Percentiles rank a stretch among this genome's conserved stretches.
phyloP scores from a whole-genome alignment of 257 asterid species.

The Solanum bulbocastanum region DNA sequence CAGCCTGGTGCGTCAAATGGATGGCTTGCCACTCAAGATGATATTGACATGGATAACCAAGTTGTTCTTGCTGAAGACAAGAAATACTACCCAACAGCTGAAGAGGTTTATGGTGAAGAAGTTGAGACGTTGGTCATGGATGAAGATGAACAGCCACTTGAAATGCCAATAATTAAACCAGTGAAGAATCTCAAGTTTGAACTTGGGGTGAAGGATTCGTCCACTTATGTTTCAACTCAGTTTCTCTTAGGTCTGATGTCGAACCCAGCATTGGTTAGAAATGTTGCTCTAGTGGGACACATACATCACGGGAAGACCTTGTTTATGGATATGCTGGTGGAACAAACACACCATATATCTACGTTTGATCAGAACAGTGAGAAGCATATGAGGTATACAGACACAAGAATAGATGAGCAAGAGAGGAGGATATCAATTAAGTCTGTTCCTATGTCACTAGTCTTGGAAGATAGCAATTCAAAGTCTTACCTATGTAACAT shows the following conservation, averaged over 20 bases:
- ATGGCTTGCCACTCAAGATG: constrained; percentile 52
- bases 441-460: constrained; percentile 86
- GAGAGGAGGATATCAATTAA: constrained; percentile 90
- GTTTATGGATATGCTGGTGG: constrained; percentile 93
- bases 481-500: constrained; percentile 87
- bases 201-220: constrained; percentile 84
- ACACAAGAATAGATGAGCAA: constrained; percentile 94
- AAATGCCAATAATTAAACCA: constrained; percentile 74
- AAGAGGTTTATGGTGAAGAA: constrained; percentile 96
- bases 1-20: constrained; percentile 75
- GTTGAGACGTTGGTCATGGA: constrained; percentile 96
- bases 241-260: constrained; percentile 95
- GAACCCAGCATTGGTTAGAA: constrained; percentile 68
- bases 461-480: constrained; percentile 84
- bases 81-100: constrained; percentile 93
- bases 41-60: constrained; percentile 80
- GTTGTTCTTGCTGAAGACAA: constrained; percentile 92
- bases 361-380: constrained; percentile 87
- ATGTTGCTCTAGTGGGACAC: constrained; percentile 90
- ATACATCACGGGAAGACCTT: constrained; percentile 81
- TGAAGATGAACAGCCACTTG: constrained; percentile 92
- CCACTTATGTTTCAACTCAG: constrained; percentile 83
- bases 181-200: constrained; percentile 89
- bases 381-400: constrained; percentile 95
- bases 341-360: constrained; percentile 92